Percentiles rank a stretch among this genome's conserved stretches.
phyloP scores from a whole-genome alignment of 805 yeast species.

The Candida oleophila region DNA sequence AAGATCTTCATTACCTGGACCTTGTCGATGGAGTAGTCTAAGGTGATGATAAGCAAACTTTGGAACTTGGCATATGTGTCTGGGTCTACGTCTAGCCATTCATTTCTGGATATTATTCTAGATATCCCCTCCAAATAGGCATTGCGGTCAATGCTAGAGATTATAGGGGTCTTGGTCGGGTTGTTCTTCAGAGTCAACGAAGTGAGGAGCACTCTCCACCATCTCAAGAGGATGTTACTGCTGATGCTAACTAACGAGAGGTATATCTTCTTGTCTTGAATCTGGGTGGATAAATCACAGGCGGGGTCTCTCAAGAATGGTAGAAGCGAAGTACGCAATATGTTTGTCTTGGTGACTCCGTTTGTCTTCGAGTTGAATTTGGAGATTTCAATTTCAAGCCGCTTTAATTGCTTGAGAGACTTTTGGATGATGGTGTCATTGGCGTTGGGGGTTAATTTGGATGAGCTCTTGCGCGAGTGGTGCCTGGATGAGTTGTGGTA shows the following conservation, averaged over 20 bases:
- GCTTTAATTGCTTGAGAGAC: slow-evolving; percentile 28
- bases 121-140: slow-evolving; percentile 57
- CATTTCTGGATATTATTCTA: slow-evolving; percentile 44
- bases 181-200: slow-evolving; percentile 20
- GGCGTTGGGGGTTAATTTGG: neutral
- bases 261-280: slow-evolving; percentile 21
- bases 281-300: slow-evolving; percentile 1
- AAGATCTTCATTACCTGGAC: slow-evolving; percentile 47
- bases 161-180: slow-evolving; percentile 19
- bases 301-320: slow-evolving; percentile 39
- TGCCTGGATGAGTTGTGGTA: neutral
- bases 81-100: slow-evolving; percentile 39
- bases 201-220: slow-evolving; percentile 54
- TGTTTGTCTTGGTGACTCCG: slow-evolving; percentile 42
- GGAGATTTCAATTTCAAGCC: slow-evolving; percentile 41
- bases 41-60: slow-evolving; percentile 46
- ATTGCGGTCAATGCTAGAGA: slow-evolving; percentile 47
- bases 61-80: slow-evolving; percentile 27
- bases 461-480: neutral
- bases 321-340: slow-evolving; percentile 46
- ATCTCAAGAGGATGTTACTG: slow-evolving; percentile 36
- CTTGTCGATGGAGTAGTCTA: slow-evolving; percentile 50
- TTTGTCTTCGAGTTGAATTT: slow-evolving; percentile 43
- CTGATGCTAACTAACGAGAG: slow-evolving; percentile 32
- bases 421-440: slow-evolving; percentile 2